A percentile compares a stretch with the other conserved stretches of the same genome.
Evolutionary conservation across 2,329 filamentous ascomycete genomes (phyloP).

Genomic region (Botrytis byssoidea): DNA sequence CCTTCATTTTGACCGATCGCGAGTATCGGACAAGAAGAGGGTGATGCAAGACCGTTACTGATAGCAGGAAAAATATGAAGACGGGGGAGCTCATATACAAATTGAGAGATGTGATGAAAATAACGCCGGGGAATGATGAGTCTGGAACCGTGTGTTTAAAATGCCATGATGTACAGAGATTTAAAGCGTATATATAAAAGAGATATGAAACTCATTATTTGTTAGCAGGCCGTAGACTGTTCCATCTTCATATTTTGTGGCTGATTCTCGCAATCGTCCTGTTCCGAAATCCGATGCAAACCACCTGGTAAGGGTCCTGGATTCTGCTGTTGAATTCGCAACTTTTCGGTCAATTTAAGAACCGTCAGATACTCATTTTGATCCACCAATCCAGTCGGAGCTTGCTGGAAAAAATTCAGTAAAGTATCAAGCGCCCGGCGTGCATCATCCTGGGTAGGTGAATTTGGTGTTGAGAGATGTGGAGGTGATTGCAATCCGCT

Average conservation of each 20-base stretch:
- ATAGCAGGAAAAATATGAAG: neutral
- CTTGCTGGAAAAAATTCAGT: constrained; percentile 74
- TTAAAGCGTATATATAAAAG: neutral
- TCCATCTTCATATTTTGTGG: constrained; percentile 36
- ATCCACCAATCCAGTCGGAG: constrained; percentile 65
- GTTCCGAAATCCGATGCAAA: constrained; percentile 40
- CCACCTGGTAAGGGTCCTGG: constrained; percentile 42
- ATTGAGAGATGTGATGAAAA: neutral
- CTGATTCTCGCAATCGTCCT: constrained; percentile 34
- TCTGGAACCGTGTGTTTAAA: constrained; percentile 5
- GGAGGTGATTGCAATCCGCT: constrained; percentile 44
- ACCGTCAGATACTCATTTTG: constrained; percentile 75
- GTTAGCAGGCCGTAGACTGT: constrained; percentile 35
- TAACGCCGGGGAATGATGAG: constrained; percentile 15
- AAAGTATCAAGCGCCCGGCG: constrained; percentile 77
- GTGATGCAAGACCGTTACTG: neutral
- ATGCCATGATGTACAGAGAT: constrained; percentile 24
- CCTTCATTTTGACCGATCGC: neutral
- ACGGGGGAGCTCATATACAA: constrained; percentile 2
- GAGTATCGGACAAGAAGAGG: neutral
- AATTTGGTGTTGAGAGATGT: constrained; percentile 55
- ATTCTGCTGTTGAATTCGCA: constrained; percentile 60
- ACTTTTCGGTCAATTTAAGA: constrained; percentile 80
- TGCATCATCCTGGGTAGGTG: constrained; percentile 82
- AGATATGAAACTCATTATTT: neutral